Evolutionary conservation across 441 rosid species (phyloP).

Genomic region (Euphorbia corollata): DNA sequence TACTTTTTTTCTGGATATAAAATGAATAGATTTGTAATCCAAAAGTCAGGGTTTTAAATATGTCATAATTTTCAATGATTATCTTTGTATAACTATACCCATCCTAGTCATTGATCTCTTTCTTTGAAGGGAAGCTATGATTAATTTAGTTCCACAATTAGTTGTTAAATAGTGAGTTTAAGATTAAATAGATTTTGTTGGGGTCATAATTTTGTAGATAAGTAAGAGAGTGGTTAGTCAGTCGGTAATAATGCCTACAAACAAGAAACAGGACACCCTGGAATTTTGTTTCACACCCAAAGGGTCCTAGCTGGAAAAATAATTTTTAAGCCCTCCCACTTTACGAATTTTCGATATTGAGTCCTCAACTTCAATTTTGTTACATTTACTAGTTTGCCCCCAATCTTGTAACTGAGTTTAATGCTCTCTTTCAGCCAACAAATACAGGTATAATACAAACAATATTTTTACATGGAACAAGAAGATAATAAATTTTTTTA

Average conservation of each 20-base stretch:
- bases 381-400: neutral
- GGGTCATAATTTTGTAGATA: neutral
- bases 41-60: no score
- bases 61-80: constrained; percentile 2
- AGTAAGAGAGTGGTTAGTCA: constrained; percentile 6
- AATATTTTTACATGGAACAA: no score
- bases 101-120: neutral
- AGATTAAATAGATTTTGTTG: constrained; percentile 9
- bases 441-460: no score
- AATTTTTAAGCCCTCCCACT: neutral
- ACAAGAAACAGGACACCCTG: constrained; percentile 23
- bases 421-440: no score
- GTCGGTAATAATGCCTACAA: constrained; percentile 16
- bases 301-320: neutral
- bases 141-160: constrained; percentile 1
- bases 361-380: neutral
- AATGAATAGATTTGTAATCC: no score
- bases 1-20: no score
- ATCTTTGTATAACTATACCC: constrained; percentile 3
- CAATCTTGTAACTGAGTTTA: no score
- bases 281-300: constrained; percentile 10
- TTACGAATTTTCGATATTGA: neutral
- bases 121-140: neutral
- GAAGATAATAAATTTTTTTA: no score
- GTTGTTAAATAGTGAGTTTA: neutral